Evolutionary conservation across 2,329 filamentous ascomycete genomes (phyloP), one percentile per base, ranked within the genome.

Genomic region (Curvularia sp.): DNA sequence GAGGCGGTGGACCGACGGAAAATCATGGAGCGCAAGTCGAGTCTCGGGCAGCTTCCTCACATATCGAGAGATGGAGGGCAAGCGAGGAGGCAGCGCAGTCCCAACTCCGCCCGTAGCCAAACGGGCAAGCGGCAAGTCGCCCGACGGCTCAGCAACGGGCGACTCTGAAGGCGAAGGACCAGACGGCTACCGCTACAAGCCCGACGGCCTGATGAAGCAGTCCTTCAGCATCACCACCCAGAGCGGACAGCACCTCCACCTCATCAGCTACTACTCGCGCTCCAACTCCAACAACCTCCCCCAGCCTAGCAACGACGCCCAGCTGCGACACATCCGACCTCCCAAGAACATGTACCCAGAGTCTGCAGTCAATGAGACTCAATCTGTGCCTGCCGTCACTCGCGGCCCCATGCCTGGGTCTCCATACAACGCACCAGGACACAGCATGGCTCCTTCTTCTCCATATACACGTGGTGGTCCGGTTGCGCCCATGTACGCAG

Each of bases 171-270:
- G 91, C 53, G 90, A 87, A 67, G 85, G 85, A 24, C 75, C 75
- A 28, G 76, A 78, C 46, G 75, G 76, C 53, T 78, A 77, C 55
- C 72, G 76, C 22, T 71, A 83, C 82, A 55, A 99, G 97, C 83
- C 91, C 9, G 95, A 99, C 71, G 95, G 95, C 0, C 85, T 99
- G 4, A 97, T 98, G 93, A 99, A 99, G 85, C 95, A 99, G 79
- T 98, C 95, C 0, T 99, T 98, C 84, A 98, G 94, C 80, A 98
- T 99, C 80, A 97, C 93, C 22, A 98, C 95, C 1, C 92, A 91
- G 1, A 88, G 85, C 38, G 87, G 92, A 65, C 93, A 97, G 71
- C 95, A 98, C 75, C 87, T 99, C 1, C 95, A 99, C 80, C 85
- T 99, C 51, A 99, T 99, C 80, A 97, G 94, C 70, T 99, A 99